phyloP scores from a whole-genome alignment of 129 eudicot genomes.

The Tagetes erecta region DNA sequence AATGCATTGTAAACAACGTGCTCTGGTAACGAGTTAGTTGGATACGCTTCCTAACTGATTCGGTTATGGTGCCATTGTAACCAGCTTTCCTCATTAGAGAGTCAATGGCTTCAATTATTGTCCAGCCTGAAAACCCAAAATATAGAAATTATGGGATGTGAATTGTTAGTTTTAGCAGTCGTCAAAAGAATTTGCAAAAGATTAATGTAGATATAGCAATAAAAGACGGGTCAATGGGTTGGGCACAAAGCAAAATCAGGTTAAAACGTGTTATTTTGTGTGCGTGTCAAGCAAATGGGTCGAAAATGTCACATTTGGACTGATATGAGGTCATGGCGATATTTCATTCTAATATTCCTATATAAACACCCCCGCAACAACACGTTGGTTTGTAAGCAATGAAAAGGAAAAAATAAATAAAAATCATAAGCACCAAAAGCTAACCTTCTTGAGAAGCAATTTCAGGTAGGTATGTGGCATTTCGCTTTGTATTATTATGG shows the following conservation, averaged over 20 bases:
- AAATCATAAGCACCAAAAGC: slow-evolving; percentile 13
- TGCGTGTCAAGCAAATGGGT: neutral
- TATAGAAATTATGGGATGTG: neutral
- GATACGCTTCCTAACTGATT: slow-evolving; percentile 57
- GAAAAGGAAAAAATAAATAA: neutral
- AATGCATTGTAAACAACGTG: slow-evolving; percentile 65
- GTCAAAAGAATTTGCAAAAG: no score
- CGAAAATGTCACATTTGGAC: neutral
- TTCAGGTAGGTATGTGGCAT: slow-evolving; percentile 89
- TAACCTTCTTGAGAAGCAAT: slow-evolving; percentile 91
- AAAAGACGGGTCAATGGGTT: neutral
- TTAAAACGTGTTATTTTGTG: neutral
- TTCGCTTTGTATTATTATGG: slow-evolving; percentile 60
- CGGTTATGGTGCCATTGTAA: slow-evolving; percentile 70
- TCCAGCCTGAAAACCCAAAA: slow-evolving; percentile 62
- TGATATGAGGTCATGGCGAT: neutral
- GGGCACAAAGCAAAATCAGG: neutral
- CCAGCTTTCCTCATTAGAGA: slow-evolving; percentile 77
- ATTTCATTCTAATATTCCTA: neutral
- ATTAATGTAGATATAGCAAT: no score
- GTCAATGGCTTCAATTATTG: slow-evolving; percentile 75
- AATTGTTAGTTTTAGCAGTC: no score
- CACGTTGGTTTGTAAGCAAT: no score
- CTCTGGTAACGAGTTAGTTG: slow-evolving; percentile 83
- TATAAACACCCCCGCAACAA: no score